Evolutionary conservation across 73 alveolate species (phyloP).

Genomic region (Paraurostyla sp.): DNA sequence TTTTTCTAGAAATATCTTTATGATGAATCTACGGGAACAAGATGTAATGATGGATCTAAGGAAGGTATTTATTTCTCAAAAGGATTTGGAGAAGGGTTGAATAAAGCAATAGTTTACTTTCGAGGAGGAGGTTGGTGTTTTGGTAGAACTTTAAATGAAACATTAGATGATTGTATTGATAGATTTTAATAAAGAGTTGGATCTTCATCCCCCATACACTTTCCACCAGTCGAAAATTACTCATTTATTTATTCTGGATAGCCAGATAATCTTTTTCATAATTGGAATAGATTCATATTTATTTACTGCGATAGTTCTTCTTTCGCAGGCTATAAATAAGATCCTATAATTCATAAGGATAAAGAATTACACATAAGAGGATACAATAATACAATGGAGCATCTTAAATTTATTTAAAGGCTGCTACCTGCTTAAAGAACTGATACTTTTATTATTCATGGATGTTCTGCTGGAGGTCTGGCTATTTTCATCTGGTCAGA

Average conservation of each 20-base stretch:
- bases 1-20: not conserved
- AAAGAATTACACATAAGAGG: not conserved
- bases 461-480: slow-evolving; percentile 50
- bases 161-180: not conserved
- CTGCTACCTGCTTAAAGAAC: no score
- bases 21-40: not conserved
- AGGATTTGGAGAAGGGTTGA: slow-evolving; percentile 34
- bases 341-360: not conserved
- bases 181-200: slow-evolving; percentile 9
- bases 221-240: not conserved
- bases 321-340: not conserved
- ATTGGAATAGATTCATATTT: slow-evolving; percentile 37
- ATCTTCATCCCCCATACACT: not conserved
- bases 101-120: not conserved
- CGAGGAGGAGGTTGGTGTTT: slow-evolving; percentile 47
- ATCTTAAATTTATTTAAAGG: no score
- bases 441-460: no score
- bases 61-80: not conserved
- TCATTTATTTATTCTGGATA: not conserved
- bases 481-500: slow-evolving; percentile 6
- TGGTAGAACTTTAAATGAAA: slow-evolving; percentile 1
- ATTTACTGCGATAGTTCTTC: no score
- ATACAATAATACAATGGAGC: not conserved
- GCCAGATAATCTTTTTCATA: not conserved
- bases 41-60: slow-evolving; percentile 28